Base-by-base conservation (phyloP, 495 filamentous ascomycete species). In the Trypethelium eluteriae region DNA sequence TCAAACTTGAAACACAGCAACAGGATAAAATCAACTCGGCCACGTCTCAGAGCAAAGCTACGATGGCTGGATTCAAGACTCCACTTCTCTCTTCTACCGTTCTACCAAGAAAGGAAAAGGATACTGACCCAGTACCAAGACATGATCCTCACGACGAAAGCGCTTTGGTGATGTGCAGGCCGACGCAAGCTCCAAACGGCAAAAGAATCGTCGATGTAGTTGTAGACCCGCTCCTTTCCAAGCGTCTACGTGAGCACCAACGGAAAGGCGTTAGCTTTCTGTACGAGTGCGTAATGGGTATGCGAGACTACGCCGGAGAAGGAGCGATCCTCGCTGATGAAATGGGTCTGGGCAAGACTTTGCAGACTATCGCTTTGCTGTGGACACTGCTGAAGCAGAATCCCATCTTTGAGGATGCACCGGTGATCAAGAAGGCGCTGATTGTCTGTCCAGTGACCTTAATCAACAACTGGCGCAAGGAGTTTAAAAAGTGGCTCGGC, bases 351-450 rank as follows among this genome's bases (percentile, higher is more conserved):
- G 89, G 89, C 12, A 93, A 93, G 71, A 92, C 90, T 3, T 72
- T 92, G 46, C 89, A 92, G 75, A 91, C 88, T 0, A 92, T 93
- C 66, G 80, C 90, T 0, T 74, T 93, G 38, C 69, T 93, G 34
- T 93, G 89, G 89, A 93, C 89, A 2, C 76, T 93, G 41, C 71
- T 93, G 62, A 92, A 91, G 75, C 89, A 93, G 75, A 92, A 89
- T 70, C 89, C 89, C 0, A 79, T 91, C 9, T 82, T 85, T 67
- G 81, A 83, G 46, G 82, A 80, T 50, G 62, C 73, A 3, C 85
- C 86, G 3, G 86, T 91, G 0, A 81, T 92, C 47, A 89, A 86
- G 70, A 92, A 92, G 70, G 89, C 89, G 1, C 74, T 93, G 32
- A 90, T 93, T 67, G 90, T 93, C 2, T 93, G 89, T 71, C 89